Conservation (phyloP, 768 basidiomycete species). For the Russula vinacea region DNA sequence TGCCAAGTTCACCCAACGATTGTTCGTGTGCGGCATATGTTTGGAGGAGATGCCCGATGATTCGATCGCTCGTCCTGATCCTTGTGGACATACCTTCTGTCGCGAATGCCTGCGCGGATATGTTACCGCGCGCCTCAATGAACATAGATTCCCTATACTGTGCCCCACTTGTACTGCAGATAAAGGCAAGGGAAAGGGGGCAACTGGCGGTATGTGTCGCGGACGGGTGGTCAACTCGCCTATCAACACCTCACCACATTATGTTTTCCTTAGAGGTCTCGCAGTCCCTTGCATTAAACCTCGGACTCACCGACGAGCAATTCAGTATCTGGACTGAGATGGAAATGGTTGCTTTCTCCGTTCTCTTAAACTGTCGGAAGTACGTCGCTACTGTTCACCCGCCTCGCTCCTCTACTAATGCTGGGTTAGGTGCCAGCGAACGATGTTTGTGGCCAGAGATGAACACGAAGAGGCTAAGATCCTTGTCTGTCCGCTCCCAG, state of each 20-base stretch:
- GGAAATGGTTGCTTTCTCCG: slow-evolving; percentile 45
- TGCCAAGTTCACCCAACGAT: slow-evolving; percentile 32
- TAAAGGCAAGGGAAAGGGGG: slow-evolving; percentile 25
- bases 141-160: slow-evolving; percentile 55
- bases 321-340: slow-evolving; percentile 47
- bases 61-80: slow-evolving; percentile 41
- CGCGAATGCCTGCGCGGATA: slow-evolving; percentile 48
- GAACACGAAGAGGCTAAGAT: slow-evolving; percentile 32
- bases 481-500: slow-evolving; percentile 35
- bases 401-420: not conserved
- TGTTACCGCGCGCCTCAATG: slow-evolving; percentile 46
- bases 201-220: slow-evolving; percentile 37
- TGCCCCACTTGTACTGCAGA: slow-evolving; percentile 55
- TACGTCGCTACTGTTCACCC: slow-evolving; percentile 23
- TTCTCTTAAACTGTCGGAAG: slow-evolving; percentile 51
- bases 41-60: slow-evolving; percentile 48
- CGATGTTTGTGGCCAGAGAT: slow-evolving; percentile 34
- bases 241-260: not conserved
- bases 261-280: slow-evolving; percentile 37
- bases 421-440: slow-evolving; percentile 28
- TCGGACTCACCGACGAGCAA: slow-evolving; percentile 47
- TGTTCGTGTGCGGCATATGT: slow-evolving; percentile 57
- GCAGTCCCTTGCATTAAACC: slow-evolving; percentile 42
- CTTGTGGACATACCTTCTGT: slow-evolving; percentile 55
- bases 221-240: not conserved